A percentile compares a stretch with the other conserved stretches of the same genome.
phyloP scores from a whole-genome alignment of 164 flowering plant genomes.

The Vitis rupestris region DNA sequence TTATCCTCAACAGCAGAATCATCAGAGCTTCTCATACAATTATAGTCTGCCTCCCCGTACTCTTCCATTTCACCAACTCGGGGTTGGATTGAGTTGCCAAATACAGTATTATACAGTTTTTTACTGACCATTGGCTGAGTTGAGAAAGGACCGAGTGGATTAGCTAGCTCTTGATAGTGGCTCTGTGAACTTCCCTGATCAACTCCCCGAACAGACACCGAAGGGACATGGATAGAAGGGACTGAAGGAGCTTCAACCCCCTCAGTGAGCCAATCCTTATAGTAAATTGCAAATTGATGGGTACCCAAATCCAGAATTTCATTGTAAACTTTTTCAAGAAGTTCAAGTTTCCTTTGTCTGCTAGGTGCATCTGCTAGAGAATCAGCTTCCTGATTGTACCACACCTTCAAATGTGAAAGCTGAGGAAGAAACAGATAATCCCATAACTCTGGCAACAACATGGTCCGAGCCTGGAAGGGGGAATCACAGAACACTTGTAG shows the following conservation, averaged over 20 bases:
- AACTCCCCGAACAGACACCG: slow-evolving; percentile 27
- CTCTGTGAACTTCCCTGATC: slow-evolving; percentile 22
- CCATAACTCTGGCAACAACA: slow-evolving; percentile 66
- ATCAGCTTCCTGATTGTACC: slow-evolving; percentile 64
- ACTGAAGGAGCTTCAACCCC: slow-evolving; percentile 58
- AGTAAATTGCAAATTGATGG: slow-evolving; percentile 65
- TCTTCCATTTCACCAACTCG: slow-evolving; percentile 24
- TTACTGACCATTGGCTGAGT: slow-evolving; percentile 60
- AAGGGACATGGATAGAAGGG: slow-evolving; percentile 54
- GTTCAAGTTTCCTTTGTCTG: slow-evolving; percentile 42
- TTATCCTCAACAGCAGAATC: slow-evolving; percentile 36
- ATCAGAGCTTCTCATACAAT: slow-evolving; percentile 27
- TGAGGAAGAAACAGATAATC: slow-evolving; percentile 60
- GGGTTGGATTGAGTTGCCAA: slow-evolving; percentile 26
- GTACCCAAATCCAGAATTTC: slow-evolving; percentile 65
- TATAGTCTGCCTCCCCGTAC: slow-evolving; percentile 24
- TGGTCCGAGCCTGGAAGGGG: slow-evolving; percentile 57
- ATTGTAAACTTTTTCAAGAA: slow-evolving; percentile 57
- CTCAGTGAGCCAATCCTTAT: slow-evolving; percentile 78
- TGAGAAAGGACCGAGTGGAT: slow-evolving; percentile 34
- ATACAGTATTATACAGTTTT: slow-evolving; percentile 54
- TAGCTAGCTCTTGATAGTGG: slow-evolving; percentile 31
- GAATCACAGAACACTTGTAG: slow-evolving; percentile 73
- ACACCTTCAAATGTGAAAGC: slow-evolving; percentile 54
- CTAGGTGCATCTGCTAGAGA: slow-evolving; percentile 37